phyloP scores from a whole-genome alignment of 2,329 filamentous ascomycete genomes.

The Claviceps humidiphila region DNA sequence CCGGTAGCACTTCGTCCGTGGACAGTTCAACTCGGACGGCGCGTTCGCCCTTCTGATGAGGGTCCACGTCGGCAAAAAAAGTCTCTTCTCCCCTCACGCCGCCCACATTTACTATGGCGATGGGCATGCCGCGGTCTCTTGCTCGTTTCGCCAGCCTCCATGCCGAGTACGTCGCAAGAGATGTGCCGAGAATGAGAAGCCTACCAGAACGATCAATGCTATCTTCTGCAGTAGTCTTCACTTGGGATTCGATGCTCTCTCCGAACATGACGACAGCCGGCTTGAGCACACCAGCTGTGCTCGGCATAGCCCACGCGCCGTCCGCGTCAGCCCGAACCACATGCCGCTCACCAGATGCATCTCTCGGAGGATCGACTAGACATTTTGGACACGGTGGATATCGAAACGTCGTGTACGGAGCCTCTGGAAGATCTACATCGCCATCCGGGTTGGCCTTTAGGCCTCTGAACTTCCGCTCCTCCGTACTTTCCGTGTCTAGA shows the following conservation, averaged over 20 bases:
- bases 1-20: constrained; percentile 44
- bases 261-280: constrained; percentile 95
- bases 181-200: constrained; percentile 74
- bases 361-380: constrained; percentile 45
- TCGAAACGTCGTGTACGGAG: constrained; percentile 77
- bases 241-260: constrained; percentile 58
- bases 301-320: constrained; percentile 58
- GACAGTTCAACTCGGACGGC: constrained; percentile 45
- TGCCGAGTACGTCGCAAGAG: constrained; percentile 86
- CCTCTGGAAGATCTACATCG: constrained; percentile 78
- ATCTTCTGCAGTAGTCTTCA: constrained; percentile 65
- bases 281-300: constrained; percentile 71
- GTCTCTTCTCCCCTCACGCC: constrained; percentile 67
- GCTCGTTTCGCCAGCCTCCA: constrained; percentile 81
- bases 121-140: constrained; percentile 67
- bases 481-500: constrained; percentile 62
- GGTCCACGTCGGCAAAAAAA: constrained; percentile 48
- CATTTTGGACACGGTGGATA: constrained; percentile 85
- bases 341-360: constrained; percentile 39
- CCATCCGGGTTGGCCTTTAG: constrained; percentile 86
- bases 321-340: constrained; percentile 61
- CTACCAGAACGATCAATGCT: constrained; percentile 65
- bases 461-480: constrained; percentile 52
- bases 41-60: constrained; percentile 33
- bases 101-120: constrained; percentile 81